These are phyloP conservation scores for Fragaria vesca DNA, from an alignment of 306 rosid genomes.

Conservation along the genomic window DNA sequence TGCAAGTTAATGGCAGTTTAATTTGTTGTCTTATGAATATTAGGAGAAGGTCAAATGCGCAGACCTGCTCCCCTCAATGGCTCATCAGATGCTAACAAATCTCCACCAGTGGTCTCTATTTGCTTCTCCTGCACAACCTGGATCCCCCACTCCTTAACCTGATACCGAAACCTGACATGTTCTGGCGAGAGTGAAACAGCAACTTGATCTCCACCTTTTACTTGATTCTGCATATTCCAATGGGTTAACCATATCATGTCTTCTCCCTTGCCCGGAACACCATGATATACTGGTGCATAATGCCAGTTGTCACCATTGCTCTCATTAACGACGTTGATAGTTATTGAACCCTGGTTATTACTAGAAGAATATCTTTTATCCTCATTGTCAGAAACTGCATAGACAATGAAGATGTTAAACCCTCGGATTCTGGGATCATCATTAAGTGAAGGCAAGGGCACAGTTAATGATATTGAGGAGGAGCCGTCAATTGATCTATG, in stretches of 20 bases:
- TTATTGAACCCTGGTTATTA: neutral
- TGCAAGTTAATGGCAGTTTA: neutral
- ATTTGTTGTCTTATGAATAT: neutral
- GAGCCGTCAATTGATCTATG: neutral
- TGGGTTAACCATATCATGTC: slow-evolving; percentile 12
- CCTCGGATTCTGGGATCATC: neutral
- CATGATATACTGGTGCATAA: neutral
- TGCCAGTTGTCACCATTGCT: slow-evolving; percentile 5
- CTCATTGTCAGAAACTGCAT: neutral
- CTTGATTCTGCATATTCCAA: neutral
- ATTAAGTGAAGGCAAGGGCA: neutral
- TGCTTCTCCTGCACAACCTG: neutral
- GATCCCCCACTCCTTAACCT: neutral
- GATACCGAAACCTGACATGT: neutral
- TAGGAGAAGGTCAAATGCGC: neutral
- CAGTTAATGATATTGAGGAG: neutral
- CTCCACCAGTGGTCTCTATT: neutral
- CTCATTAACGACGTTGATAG: neutral
- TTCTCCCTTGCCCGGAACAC: neutral
- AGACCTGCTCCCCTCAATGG: neutral
- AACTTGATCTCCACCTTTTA: neutral
- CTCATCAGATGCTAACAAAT: neutral
- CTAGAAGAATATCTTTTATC: neutral
- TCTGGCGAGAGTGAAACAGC: neutral
- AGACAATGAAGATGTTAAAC: neutral